These are phyloP conservation scores for Botrytis cinerea DNA, from an alignment of 2,329 filamentous ascomycete species.

Conservation along the genomic window DNA sequence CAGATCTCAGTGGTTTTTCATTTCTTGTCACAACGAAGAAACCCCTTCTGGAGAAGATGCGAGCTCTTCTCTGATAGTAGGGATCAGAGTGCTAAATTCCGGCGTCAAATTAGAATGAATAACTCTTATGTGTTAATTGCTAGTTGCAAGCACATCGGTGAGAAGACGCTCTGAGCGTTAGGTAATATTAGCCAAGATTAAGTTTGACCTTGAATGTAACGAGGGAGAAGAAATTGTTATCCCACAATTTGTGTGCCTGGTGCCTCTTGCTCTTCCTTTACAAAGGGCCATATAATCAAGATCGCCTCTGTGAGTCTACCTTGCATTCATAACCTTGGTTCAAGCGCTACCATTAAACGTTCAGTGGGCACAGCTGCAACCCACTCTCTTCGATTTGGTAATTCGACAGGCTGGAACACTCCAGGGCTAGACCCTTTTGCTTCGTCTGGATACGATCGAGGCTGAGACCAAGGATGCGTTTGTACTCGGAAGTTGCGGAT, in stretches of 20 bases:
- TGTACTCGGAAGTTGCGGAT: neutral
- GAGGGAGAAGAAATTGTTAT: neutral
- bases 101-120: neutral
- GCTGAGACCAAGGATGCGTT: neutral
- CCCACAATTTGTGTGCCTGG: too few species aligned
- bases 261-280: neutral
- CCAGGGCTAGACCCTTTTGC: neutral
- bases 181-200: neutral
- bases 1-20: neutral
- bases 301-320: neutral
- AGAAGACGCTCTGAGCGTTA: neutral
- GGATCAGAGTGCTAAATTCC: neutral
- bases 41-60: neutral
- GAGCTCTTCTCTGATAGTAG: neutral
- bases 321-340: neutral
- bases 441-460: neutral
- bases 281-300: neutral
- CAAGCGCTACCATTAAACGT: neutral
- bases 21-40: neutral
- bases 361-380: neutral
- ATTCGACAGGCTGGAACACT: neutral
- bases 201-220: neutral
- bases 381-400: neutral
- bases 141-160: neutral
- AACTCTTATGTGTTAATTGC: neutral